A percentile compares a stretch with the other conserved stretches of the same genome.
phyloP scores from a whole-genome alignment of 805 yeast species.

The Zygosaccharomyces pseudorouxii region DNA sequence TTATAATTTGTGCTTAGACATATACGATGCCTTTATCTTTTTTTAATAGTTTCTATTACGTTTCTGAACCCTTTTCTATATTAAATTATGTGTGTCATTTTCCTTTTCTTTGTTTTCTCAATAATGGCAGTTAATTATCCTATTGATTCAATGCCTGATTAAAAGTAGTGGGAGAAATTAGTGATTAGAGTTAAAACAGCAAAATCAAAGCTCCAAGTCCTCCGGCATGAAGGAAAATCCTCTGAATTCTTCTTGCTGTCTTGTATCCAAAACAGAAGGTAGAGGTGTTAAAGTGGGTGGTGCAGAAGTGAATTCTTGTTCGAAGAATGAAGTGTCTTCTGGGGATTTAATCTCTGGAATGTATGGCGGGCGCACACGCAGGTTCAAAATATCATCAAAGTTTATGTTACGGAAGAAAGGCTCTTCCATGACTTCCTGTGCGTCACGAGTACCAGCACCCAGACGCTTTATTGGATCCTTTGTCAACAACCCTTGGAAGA shows the following conservation, averaged over 20 bases:
- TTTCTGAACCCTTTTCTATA: background rate
- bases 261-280: conserved; percentile 75
- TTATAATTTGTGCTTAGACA: background rate
- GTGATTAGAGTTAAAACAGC: background rate
- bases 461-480: conserved; percentile 82
- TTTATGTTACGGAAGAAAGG: conserved; percentile 87
- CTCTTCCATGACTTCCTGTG: conserved; percentile 90
- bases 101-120: background rate
- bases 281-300: conserved; percentile 94
- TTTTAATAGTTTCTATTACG: background rate
- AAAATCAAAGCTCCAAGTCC: conserved; percentile 37
- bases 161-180: background rate
- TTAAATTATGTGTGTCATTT: background rate
- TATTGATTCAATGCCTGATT: background rate
- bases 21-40: background rate
- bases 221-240: conserved; percentile 89
- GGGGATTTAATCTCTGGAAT: conserved; percentile 82
- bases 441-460: conserved; percentile 86
- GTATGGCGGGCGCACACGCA: conserved; percentile 80
- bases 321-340: conserved; percentile 89
- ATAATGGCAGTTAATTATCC: background rate
- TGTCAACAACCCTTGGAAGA: conserved; percentile 83
- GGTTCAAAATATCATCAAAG: conserved; percentile 76
- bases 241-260: conserved; percentile 93
- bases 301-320: conserved; percentile 90